phyloP scores from a whole-genome alignment of 208 protist genomes.

The Strigomonas culicis region DNA sequence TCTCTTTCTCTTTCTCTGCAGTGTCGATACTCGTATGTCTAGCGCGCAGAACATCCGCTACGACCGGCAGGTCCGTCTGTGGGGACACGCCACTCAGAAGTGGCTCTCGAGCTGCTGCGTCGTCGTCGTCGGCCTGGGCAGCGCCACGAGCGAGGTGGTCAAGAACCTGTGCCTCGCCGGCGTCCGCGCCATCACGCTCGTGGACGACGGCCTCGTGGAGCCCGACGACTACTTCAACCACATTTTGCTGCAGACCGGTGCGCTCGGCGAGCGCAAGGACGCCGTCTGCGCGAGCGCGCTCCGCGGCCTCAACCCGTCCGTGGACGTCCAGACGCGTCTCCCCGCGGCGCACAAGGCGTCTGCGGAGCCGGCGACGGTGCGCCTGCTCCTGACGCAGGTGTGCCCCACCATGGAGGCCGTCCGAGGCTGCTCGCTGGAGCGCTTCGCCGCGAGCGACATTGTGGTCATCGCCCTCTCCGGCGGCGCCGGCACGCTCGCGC shows the following conservation, averaged over 20 bases:
- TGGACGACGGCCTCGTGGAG: slow-evolving; percentile 26
- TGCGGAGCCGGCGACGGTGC: slow-evolving; percentile 3
- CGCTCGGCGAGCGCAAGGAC: slow-evolving; percentile 18
- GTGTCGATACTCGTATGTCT: background rate
- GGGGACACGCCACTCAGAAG: slow-evolving; percentile 89
- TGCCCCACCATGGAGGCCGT: background rate
- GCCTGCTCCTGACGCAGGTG: background rate
- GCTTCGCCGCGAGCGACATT: background rate
- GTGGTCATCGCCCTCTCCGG: slow-evolving; percentile 9
- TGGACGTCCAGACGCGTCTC: slow-evolving; percentile 13
- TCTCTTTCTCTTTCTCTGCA: background rate
- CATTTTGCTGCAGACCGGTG: slow-evolving; percentile 56
- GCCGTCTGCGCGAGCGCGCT: slow-evolving; percentile 19
- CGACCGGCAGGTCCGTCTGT: slow-evolving; percentile 92
- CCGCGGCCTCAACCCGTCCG: slow-evolving; percentile 45
- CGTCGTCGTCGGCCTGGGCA: slow-evolving; percentile 44
- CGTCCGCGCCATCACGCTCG: slow-evolving; percentile 51
- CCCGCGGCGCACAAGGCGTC: slow-evolving; percentile 1
- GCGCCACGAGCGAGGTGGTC: slow-evolving; percentile 63
- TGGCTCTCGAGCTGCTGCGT: slow-evolving; percentile 67
- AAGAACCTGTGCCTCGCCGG: slow-evolving; percentile 93
- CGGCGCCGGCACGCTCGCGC: slow-evolving; percentile 16
- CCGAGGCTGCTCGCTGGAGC: background rate
- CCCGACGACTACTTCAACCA: slow-evolving; percentile 28
- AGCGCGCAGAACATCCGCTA: slow-evolving; percentile 47